These are phyloP conservation scores for Botrytis pseudocinerea DNA, from an alignment of 2,329 filamentous ascomycete species.

Conservation along the genomic window DNA sequence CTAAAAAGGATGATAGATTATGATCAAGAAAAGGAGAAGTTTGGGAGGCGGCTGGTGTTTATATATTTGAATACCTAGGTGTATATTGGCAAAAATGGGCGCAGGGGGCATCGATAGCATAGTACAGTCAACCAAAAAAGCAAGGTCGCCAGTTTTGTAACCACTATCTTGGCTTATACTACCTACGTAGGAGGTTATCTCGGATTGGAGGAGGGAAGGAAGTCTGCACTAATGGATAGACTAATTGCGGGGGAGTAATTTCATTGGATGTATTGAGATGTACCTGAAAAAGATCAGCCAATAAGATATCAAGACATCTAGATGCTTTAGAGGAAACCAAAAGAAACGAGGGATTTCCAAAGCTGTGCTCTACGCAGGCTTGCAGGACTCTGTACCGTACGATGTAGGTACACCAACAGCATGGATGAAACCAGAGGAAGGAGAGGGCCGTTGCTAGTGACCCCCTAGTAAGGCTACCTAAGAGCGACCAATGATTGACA, in stretches of 20 bases:
- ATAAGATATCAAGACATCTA: background rate
- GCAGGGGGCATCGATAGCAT: background rate
- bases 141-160: slow-evolving; percentile 11
- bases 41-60: background rate
- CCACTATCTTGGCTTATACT: slow-evolving; percentile 7
- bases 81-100: background rate
- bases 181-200: background rate
- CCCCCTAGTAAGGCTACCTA: background rate
- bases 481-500: background rate
- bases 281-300: background rate
- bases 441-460: background rate
- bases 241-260: background rate
- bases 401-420: background rate
- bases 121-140: background rate
- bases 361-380: background rate
- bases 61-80: background rate
- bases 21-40: background rate
- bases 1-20: background rate
- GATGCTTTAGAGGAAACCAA: background rate
- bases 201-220: background rate
- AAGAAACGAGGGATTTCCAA: slow-evolving; percentile 5
- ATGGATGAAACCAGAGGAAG: background rate
- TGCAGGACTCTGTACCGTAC: background rate
- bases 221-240: background rate
- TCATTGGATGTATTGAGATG: background rate